Base-by-base conservation (phyloP, 208 protist genomes). In the Acanthamoeba healyi region DNA sequence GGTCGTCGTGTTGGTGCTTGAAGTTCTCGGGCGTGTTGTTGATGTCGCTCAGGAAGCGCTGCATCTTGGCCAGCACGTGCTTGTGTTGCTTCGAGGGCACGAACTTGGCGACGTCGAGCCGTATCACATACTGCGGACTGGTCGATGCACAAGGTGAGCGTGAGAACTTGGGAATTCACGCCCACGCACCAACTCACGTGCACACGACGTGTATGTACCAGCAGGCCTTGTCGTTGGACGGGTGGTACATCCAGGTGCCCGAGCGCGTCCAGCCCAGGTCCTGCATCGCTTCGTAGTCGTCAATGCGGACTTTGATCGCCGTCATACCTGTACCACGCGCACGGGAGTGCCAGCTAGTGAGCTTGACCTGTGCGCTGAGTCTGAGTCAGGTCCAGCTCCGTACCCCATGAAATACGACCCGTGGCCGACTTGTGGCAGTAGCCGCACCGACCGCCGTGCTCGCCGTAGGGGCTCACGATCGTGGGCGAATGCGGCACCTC, bases 261-360 rank as follows among this genome's bases (percentile, higher is more conserved):
- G 96, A 97, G 36, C 96, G 90, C 7, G 95, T 91, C 95, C 95
- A 97, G 40, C 96, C 96, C 2, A 49, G 70, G 40, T 97, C 96
- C 36, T 96, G 94, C n/a, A 97, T 38, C 0, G 15, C 9, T 40
- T 96, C 92, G 72, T 97, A 97, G 56, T 97, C 95, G 32, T 94
- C 77, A 29, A 88, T 82, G 26, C 81, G 22, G 34, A 89, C 44
- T 7, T 32, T 58, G 15, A 17, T 44, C 26, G 49, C 81, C 0
- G 29, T 89, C 81, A 89, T 89, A 10, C 79, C 79, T 87, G 46
- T n/a, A n/a, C 79, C 29, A 34, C 46, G 14, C 34, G 36, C n/a
- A 32, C 9, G 0, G 29, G 12, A 17, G 70, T 51, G 26, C 17
- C 22, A 56, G 14, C n/a, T 24, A 56, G 10, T 34, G 70, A n/a